Percentiles rank a stretch among this genome's conserved stretches.
phyloP scores from a whole-genome alignment of 257 asterid species.

The Misopates orontium region DNA sequence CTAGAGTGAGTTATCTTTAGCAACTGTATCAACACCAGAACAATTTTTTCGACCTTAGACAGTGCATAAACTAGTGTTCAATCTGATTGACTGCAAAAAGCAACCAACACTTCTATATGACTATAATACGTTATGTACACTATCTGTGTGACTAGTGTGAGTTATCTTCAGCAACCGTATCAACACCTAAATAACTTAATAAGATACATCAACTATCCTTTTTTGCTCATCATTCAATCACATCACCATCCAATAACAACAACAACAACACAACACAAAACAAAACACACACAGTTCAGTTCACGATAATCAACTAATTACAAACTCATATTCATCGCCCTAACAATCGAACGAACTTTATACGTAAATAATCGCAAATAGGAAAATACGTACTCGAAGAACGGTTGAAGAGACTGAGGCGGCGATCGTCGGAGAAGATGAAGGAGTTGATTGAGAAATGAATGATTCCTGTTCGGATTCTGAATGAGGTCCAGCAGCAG shows the following conservation, averaged over 20 bases:
- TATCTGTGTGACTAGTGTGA: too few relatives aligned
- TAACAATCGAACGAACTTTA: slow-evolving; percentile 15
- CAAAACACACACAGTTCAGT: not conserved
- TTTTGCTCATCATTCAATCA: slow-evolving; percentile 4
- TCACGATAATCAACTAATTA: not conserved
- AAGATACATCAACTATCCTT: not conserved
- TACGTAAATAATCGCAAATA: not conserved
- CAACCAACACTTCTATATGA: too few relatives aligned
- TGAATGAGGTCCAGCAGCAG: slow-evolving; percentile 63
- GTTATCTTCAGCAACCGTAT: not conserved
- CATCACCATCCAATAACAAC: not conserved
- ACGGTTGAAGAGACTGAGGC: slow-evolving; percentile 55
- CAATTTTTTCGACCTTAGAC: too few relatives aligned
- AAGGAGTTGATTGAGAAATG: slow-evolving; percentile 53
- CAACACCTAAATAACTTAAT: slow-evolving; percentile 1
- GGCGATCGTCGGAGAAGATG: slow-evolving; percentile 58
- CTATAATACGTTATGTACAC: too few relatives aligned
- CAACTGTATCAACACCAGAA: too few relatives aligned
- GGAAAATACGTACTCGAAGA: slow-evolving; percentile 65
- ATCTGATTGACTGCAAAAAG: too few relatives aligned
- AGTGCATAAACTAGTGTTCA: too few relatives aligned
- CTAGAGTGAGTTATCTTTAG: not conserved
- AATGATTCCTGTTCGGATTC: slow-evolving; percentile 44
- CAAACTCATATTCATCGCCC: slow-evolving; percentile 3
- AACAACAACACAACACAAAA: too few relatives aligned